Base-by-base conservation (phyloP, 2,329 filamentous ascomycete species). In the Cadophora sp. region DNA sequence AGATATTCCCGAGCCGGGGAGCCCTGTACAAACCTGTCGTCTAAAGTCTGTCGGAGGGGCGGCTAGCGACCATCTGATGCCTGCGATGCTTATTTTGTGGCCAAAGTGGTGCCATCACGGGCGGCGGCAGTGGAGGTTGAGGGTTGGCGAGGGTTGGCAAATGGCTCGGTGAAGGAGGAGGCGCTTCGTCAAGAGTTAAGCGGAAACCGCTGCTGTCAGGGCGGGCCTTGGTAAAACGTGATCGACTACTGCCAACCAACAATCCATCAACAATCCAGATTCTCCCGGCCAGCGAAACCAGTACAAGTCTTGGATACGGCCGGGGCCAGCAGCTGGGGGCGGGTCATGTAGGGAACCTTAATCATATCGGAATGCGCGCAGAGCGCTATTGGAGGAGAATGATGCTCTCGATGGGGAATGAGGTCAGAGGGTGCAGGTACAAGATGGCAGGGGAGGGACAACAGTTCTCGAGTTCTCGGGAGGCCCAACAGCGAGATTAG, bases 191-290 rank as follows among this genome's bases (percentile, higher is more conserved):
- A n/a, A 64, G 50, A 46, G 37, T 46, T 74, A 73, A 73, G 69
- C 71, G 70, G 72, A 75, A 75, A 76, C 74, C 11, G 29, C 58
- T 60, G 51, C n/a, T 71, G 74, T 76, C 69, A 67, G 65, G 62
- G 56, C 48, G 8, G 51, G 48, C 34, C 72, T 68, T 69, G 65
- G 69, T 73, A 67, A 76, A 75, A 76, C 73, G 65, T 56, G 68
- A 65, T 63, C 56, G 27, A 50, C 60, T 58, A 19, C 62, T 66
- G 53, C 51, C 53, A 65, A 62, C 59, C 68, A 66, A 66, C 62
- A 61, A 59, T 31, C 19, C 24, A 62, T 55, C 68, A 65, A 65
- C 62, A 61, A 59, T 55, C 22, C 19, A 37, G n/a, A 22, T 24
- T 27, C 31, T 34, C 27, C 48, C 46, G 61, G 56, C n/a, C 34